Evolutionary conservation across 345 rosid genomes (phyloP), one percentile per base, ranked within the genome.

Genomic region (Gossypium australe): DNA sequence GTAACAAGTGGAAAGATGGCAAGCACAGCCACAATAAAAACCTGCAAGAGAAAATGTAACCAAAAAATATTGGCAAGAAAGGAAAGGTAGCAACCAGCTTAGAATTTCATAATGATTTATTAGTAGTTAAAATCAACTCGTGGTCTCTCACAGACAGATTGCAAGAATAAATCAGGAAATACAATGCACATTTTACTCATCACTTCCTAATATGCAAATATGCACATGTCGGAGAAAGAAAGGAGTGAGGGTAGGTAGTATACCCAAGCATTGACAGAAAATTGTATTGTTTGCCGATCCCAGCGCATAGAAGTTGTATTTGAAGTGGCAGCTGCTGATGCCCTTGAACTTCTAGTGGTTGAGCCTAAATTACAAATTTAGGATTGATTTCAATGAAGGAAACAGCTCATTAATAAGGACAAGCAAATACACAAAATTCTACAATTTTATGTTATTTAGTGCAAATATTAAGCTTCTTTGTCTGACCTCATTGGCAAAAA

Each of bases 201-300:
- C 67, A 48, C 11, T 22, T 67, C 8, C 7, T 3, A 67, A 14
- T 24, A 45, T 47, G 71, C 41, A 48, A 47, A 67, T 25, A 59
- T 2, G 17, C 11, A 25, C 9, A 59, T 0, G 16, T 3, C 9
- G 16, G 69, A 41, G 9, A 64, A 4, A 48, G 7, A 67, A 67
- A 67, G 1, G 13, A 34, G 24, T 7, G 58, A 3, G 11, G 2
- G 16, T 22, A 49, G 43, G 63, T 48, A 69, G 48, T 0, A 20
- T 91, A 96, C 99, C 99, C 99, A 96, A 81, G 99, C 94, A 90
- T 89, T 93, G 86, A 93, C 86, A 75, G 99, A 96, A 79, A 96
- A 96, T 49, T 90, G 99, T 80, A 96, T 81, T 12, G 99, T 96
- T 77, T 88, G 89, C 38, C 89, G 82, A 84, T 96, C 97, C 98